These are phyloP conservation scores for Trichoderma gamsii DNA, from an alignment of 495 filamentous ascomycete genomes.

Conservation along the genomic window DNA sequence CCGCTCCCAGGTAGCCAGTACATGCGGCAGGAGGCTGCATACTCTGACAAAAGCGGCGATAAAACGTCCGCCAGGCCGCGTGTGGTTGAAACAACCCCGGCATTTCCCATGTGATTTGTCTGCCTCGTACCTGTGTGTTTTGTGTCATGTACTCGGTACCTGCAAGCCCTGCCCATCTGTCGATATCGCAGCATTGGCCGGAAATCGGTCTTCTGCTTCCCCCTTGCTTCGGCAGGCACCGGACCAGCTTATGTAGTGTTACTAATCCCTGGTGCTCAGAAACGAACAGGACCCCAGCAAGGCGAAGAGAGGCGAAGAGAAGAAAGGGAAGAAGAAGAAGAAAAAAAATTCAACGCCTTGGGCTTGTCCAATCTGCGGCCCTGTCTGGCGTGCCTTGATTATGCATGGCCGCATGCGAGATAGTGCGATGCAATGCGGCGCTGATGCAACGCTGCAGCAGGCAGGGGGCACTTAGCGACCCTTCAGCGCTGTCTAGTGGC, in stretches of 20 bases:
- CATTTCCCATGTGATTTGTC: slow-evolving; percentile 6
- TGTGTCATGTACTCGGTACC: neutral
- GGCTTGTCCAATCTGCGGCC: neutral
- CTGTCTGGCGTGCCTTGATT: slow-evolving; percentile 10
- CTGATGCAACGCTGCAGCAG: slow-evolving; percentile 11
- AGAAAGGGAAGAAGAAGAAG: neutral
- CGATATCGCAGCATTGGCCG: neutral
- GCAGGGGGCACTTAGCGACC: neutral
- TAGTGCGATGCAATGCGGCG: slow-evolving; percentile 10
- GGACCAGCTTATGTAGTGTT: neutral
- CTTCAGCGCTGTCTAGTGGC: neutral
- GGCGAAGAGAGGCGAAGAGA: neutral
- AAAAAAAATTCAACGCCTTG: neutral
- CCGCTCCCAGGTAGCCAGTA: too few species aligned
- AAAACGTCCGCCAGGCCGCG: neutral
- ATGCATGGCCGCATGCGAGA: slow-evolving; percentile 11
- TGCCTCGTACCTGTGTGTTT: neutral
- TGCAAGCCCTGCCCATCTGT: neutral
- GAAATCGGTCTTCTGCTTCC: neutral
- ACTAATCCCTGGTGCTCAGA: neutral
- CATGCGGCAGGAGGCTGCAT: too few species aligned
- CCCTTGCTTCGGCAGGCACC: slow-evolving; percentile 1
- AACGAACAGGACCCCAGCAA: neutral
- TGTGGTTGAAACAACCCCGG: neutral
- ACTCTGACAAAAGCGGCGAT: neutral